A percentile compares a stretch with the other conserved stretches of the same genome.
Conservation (phyloP, 2,329 filamentous ascomycete genomes). For the Microsporum canis region DNA sequence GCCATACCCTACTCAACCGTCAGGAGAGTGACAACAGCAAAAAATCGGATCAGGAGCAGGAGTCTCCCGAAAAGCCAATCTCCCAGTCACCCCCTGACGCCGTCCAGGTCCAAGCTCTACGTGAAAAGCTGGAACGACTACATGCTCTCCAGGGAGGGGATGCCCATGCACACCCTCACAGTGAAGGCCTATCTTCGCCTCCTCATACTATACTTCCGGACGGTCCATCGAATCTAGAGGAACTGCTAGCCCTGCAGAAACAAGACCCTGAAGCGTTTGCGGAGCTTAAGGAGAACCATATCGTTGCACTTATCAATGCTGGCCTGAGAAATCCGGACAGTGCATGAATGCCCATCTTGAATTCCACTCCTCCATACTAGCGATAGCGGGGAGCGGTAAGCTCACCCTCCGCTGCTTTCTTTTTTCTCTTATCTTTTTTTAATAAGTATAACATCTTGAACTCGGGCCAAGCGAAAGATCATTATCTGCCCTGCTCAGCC, state of each 20-base stretch:
- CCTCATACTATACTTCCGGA: conserved; percentile 32
- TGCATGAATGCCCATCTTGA: not conserved
- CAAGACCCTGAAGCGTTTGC: conserved; percentile 37
- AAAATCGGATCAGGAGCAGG: conserved; percentile 27
- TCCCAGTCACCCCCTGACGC: conserved; percentile 28
- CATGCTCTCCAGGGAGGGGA: conserved; percentile 29
- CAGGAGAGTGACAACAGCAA: not conserved
- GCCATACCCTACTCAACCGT: conserved; percentile 49
- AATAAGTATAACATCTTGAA: not conserved
- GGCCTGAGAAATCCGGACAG: conserved; percentile 20
- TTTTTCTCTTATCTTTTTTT: not conserved
- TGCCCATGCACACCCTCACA: conserved; percentile 3
- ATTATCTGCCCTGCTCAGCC: not conserved
- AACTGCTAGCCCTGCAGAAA: conserved; percentile 32
- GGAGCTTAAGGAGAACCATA: conserved; percentile 35
- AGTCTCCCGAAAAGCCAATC: conserved; percentile 27
- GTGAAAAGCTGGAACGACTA: conserved; percentile 34
- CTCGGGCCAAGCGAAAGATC: not conserved
- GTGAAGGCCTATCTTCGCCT: conserved; percentile 26
- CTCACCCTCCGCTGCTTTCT: not conserved
- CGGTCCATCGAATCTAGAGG: conserved; percentile 36
- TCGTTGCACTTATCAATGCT: conserved; percentile 37
- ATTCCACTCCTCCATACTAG: not conserved
- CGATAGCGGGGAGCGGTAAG: not conserved
- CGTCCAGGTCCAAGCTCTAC: conserved; percentile 36